Evolutionary conservation across 169 alveolate species (phyloP).

Genomic region (Plasmodium vinckei): DNA sequence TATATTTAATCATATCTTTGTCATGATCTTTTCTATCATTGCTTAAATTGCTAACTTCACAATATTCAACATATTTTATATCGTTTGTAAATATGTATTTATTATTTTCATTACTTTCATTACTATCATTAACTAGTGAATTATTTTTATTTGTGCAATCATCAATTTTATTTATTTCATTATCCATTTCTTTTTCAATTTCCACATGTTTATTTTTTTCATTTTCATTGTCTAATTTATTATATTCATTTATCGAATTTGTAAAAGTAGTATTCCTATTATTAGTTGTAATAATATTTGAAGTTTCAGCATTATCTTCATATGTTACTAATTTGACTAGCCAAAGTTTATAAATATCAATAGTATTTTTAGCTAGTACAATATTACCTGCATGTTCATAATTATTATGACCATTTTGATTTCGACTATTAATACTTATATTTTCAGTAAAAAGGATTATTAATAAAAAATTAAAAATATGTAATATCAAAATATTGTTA

Average conservation of each 20-base stretch:
- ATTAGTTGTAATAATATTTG: not conserved
- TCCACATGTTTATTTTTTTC: not conserved
- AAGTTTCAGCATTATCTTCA: not conserved
- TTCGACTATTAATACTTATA: constrained; percentile 13
- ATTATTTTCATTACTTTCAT: not conserved
- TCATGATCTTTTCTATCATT: not conserved
- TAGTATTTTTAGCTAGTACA: constrained; percentile 7
- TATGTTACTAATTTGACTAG: not conserved
- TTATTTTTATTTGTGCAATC: no score
- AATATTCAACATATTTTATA: not conserved
- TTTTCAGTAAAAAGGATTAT: constrained; percentile 57
- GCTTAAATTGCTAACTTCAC: not conserved
- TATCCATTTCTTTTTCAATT: not conserved
- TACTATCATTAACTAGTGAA: not conserved
- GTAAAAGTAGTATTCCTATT: not conserved
- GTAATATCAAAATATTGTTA: constrained; percentile 45
- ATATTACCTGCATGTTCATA: not conserved
- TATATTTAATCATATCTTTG: not conserved
- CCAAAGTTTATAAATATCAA: constrained; percentile 29
- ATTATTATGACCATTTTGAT: not conserved
- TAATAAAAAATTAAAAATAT: constrained; percentile 51
- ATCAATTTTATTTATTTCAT: no score
- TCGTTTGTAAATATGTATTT: not conserved
- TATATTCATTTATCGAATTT: not conserved
- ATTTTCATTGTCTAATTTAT: not conserved